Base-by-base conservation (phyloP, 768 basidiomycete species). In the Russula foetens region DNA sequence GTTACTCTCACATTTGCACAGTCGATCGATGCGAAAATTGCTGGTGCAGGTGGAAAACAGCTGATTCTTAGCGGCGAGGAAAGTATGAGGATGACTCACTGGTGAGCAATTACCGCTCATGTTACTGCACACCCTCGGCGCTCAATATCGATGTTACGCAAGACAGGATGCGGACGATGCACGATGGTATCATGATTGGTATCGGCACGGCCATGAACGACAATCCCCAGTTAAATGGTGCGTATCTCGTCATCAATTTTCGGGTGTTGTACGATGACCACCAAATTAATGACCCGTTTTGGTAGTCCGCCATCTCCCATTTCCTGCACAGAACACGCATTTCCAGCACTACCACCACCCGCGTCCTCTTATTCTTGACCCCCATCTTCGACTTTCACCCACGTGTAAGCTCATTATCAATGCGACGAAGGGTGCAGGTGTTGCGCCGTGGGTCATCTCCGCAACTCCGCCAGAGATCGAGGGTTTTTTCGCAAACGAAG, bases 11-110 rank as follows among this genome's bases (percentile, higher is more conserved):
- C 90, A 2, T 92, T 90, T 68, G 91, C 90, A 2, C 90, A 92
- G 69, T 92, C 90, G 2, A 73, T 90, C 55, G 90, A 99, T 73
- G 90, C 84, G 28, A 84, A 92, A 72, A 97, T 98, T 57, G 92
- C 92, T 0, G 92, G 90, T 2, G 73, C 73, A 6, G 75, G 77
- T 8, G 86, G 92, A 12, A 76, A 74, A 57, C 93, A 94, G 74
- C 81, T 99, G 38, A 79, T 81, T 31, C 76, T 99, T 41, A 94
- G 92, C 66, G 91, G 96, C 7, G 73, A 77, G 48, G 90, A 97
- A 67, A 92, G 89, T 71, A 87, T 95, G 85, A 64, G 81, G 44
- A 92, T 99, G 88, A 98, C 96, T 12, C 96, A 98, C 72, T 90
- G 90, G 94, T 92, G 68, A 63, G 80, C 65, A 43, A n/a, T 12